Evolutionary conservation across 2,329 filamentous ascomycete genomes (phyloP).

Genomic region (Nectriaceae sp.): DNA sequence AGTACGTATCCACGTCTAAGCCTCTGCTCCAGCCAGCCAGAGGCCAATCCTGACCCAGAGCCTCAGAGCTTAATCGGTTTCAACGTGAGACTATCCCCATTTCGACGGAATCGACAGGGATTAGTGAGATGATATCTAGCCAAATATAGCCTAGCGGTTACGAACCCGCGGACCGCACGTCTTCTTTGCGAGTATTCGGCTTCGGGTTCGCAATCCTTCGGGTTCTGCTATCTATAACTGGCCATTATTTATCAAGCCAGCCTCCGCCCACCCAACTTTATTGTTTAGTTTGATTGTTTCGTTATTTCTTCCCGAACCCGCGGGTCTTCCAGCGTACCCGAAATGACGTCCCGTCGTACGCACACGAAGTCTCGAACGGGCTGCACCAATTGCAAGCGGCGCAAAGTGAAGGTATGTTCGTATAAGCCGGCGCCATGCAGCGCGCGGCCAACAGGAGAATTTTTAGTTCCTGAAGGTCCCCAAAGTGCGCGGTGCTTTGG

Average conservation of each 20-base stretch:
- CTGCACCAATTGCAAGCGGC: constrained; percentile 34
- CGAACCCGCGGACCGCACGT: constrained; percentile 23
- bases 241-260: constrained; percentile 5
- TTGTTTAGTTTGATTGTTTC: not conserved
- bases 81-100: not conserved
- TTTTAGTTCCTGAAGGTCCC: too few relatives aligned
- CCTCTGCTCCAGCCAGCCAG: not conserved
- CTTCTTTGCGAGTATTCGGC: constrained; percentile 23
- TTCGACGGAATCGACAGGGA: constrained; percentile 8
- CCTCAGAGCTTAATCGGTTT: not conserved
- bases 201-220: constrained; percentile 15
- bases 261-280: not conserved
- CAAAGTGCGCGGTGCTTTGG: too few relatives aligned
- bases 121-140: not conserved
- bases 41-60: not conserved
- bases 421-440: not conserved
- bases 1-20: not conserved
- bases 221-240: constrained; percentile 4
- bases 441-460: not conserved
- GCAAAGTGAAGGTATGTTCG: constrained; percentile 34
- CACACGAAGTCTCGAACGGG: constrained; percentile 37
- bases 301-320: constrained; percentile 19
- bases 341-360: constrained; percentile 28
- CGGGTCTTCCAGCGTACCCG: constrained; percentile 16
- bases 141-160: constrained; percentile 13